phyloP scores from a whole-genome alignment of 2,329 filamentous ascomycete species.

The Hymenoscyphus fraxineus region DNA sequence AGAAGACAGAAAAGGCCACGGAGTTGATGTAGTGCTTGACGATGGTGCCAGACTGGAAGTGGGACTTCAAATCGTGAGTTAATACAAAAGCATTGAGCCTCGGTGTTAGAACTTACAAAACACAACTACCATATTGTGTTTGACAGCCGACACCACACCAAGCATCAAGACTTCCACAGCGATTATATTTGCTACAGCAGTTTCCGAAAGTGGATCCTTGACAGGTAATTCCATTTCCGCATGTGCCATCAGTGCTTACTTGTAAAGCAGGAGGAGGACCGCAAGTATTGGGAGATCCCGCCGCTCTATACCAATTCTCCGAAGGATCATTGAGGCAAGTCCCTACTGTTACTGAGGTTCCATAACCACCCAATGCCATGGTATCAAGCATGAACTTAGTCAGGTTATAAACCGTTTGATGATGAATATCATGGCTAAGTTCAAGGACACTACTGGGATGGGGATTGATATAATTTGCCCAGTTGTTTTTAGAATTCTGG shows the following conservation, averaged over 20 bases:
- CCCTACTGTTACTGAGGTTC: slow-evolving; percentile 40
- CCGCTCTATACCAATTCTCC: slow-evolving; percentile 39
- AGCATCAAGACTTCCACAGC: background rate
- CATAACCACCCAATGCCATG: slow-evolving; percentile 33
- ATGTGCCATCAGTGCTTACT: slow-evolving; percentile 17
- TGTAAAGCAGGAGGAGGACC: slow-evolving; percentile 1
- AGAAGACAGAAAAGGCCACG: background rate
- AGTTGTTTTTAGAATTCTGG: slow-evolving; percentile 42
- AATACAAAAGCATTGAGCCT: background rate
- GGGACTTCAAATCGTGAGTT: background rate
- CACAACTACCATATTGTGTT: slow-evolving; percentile 1
- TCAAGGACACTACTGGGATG: slow-evolving; percentile 6
- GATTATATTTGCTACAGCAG: background rate
- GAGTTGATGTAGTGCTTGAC: background rate
- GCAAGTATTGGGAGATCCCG: background rate
- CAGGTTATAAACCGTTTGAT: slow-evolving; percentile 33
- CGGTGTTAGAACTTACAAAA: background rate
- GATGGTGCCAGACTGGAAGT: background rate
- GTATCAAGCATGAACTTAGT: slow-evolving; percentile 30
- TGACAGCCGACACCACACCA: slow-evolving; percentile 1
- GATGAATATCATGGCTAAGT: slow-evolving; percentile 40
- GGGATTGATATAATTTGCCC: slow-evolving; percentile 5
- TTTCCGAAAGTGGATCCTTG: slow-evolving; percentile 14
- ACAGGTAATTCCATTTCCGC: slow-evolving; percentile 17
- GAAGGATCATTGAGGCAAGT: slow-evolving; percentile 41